phyloP scores from a whole-genome alignment of 345 rosid species.

The Diplotaxis tenuifolia region DNA sequence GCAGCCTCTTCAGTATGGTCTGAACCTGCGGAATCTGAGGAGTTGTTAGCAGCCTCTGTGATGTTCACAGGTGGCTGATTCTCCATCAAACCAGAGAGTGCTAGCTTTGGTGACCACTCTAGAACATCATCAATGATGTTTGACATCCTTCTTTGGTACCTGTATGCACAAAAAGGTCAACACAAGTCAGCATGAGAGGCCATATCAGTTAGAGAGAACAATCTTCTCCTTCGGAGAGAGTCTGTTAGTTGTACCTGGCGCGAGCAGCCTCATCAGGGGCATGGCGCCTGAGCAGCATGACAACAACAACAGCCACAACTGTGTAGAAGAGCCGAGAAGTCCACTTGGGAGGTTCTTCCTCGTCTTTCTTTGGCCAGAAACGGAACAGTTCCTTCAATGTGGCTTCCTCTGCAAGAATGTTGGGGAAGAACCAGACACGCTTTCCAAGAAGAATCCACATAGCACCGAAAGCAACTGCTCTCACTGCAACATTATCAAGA shows the following conservation, averaged over 20 bases:
- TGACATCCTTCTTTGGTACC: constrained; percentile 92
- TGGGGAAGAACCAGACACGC: constrained; percentile 94
- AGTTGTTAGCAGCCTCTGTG: constrained; percentile 50
- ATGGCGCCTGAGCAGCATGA: constrained; percentile 84
- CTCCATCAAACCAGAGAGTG: constrained; percentile 97
- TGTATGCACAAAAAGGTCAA: constrained; percentile 40
- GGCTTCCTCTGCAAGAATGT: constrained; percentile 99
- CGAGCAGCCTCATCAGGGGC: constrained; percentile 99
- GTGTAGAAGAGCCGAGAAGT: constrained; percentile 88
- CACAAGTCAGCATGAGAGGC: constrained; percentile 14
- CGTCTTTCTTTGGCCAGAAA: constrained; percentile 96
- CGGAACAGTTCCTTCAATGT: constrained; percentile 90
- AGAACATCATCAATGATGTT: constrained; percentile 94
- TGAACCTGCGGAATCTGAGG: constrained; percentile 40
- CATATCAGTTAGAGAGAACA: neutral
- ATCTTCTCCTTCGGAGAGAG: neutral
- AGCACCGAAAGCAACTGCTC: constrained; percentile 77
- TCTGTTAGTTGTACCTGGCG: constrained; percentile 56
- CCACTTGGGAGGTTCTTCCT: constrained; percentile 96
- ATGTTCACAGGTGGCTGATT: constrained; percentile 64
- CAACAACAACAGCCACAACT: constrained; percentile 64
- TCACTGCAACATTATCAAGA: constrained; percentile 54
- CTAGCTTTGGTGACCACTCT: constrained; percentile 94
- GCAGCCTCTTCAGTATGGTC: constrained; percentile 37
- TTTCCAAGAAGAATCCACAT: constrained; percentile 77